These are phyloP conservation scores for Nyctanthes arbortristis DNA, from an alignment of 257 asterid genomes.

Conservation along the genomic window DNA sequence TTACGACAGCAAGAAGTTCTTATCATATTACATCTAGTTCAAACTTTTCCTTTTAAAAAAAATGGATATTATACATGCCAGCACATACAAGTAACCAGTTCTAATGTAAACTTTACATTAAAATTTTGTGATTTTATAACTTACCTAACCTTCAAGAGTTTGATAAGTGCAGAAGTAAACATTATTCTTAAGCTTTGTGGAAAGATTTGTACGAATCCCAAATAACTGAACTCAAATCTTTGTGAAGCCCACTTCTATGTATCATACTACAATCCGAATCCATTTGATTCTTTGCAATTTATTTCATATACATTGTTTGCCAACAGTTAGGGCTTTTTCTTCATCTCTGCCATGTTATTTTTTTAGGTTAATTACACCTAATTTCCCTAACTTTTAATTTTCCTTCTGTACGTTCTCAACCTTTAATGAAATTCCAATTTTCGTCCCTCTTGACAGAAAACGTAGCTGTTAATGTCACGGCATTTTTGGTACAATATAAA, in stretches of 20 bases:
- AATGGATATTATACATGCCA: not conserved
- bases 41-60: not conserved
- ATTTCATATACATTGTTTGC: too few species aligned
- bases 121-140: too few species aligned
- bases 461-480: too few species aligned
- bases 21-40: not conserved
- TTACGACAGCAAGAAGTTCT: not conserved
- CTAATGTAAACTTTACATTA: not conserved
- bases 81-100: not conserved
- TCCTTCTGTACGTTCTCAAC: too few species aligned
- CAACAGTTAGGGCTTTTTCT: too few species aligned
- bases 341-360: too few species aligned
- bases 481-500: too few species aligned
- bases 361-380: too few species aligned
- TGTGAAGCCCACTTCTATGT: not conserved
- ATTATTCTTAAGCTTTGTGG: not conserved
- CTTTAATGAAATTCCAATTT: too few species aligned
- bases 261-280: not conserved
- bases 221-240: not conserved
- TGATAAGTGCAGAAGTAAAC: not conserved
- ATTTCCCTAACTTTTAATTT: too few species aligned
- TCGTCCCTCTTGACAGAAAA: too few species aligned
- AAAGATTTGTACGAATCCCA: not conserved
- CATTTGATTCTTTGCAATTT: not conserved
- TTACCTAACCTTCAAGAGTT: not conserved